Conservation (phyloP, 192 early-diverging fungal species). For the Umbelopsis sp. region DNA sequence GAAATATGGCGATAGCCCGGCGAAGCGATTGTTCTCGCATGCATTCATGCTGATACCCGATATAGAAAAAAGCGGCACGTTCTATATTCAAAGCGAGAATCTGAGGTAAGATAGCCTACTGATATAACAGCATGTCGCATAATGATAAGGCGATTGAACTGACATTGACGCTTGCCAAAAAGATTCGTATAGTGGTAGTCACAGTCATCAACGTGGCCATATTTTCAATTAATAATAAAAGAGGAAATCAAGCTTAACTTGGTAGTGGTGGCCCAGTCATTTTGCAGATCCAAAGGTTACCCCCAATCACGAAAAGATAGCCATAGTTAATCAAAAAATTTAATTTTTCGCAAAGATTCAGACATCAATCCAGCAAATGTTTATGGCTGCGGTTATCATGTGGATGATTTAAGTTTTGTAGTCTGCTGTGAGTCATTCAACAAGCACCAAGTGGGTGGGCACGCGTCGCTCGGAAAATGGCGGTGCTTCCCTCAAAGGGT, state of each 20-base stretch:
- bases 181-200: not conserved
- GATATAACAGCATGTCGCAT: no score
- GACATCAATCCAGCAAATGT: not conserved
- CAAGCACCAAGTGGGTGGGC: not conserved
- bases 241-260: no score
- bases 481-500: no score
- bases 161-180: not conserved
- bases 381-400: not conserved
- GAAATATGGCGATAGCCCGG: conserved; percentile 47
- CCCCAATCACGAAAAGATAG: no score
- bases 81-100: conserved; percentile 53
- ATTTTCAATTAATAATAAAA: no score
- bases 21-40: conserved; percentile 44
- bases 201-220: no score
- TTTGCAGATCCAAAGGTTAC: no score
- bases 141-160: not conserved
- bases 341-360: no score
- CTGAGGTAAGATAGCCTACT: conserved; percentile 36
- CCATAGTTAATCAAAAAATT: no score
- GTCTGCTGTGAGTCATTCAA: not conserved
- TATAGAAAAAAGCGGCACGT: conserved; percentile 45
- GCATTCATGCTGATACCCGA: conserved; percentile 54
- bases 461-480: not conserved
- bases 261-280: no score
- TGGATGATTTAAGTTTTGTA: not conserved